Evolutionary conservation across 139 green algal genomes (phyloP).

Genomic region (Marvania coccoides): DNA sequence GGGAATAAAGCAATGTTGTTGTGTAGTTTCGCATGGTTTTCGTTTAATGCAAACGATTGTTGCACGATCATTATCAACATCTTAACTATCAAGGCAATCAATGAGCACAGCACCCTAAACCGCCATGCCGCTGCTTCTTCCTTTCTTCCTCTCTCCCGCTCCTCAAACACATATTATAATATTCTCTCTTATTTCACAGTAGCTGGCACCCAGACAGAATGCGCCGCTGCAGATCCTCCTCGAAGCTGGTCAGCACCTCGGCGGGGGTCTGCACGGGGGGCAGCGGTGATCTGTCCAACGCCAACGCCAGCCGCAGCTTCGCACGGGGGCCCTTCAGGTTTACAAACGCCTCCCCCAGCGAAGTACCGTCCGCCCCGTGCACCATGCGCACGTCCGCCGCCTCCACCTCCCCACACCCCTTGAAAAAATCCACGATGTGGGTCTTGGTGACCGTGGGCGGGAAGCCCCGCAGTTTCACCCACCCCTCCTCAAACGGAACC

Average conservation of each 20-base stretch:
- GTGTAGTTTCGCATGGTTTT: no score
- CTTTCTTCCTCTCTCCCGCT: background rate
- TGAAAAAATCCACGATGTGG: conserved; percentile 35
- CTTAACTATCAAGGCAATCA: no score
- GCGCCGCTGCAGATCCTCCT: conserved; percentile 20
- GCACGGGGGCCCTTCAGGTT: conserved; percentile 17
- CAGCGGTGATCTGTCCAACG: conserved; percentile 31
- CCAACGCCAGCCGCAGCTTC: conserved; percentile 33
- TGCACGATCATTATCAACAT: no score
- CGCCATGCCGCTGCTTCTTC: no score
- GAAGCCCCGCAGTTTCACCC: conserved; percentile 43
- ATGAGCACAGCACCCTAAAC: no score
- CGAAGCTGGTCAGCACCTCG: conserved; percentile 22
- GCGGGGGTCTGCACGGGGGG: background rate
- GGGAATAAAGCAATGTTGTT: no score
- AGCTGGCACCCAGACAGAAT: conserved; percentile 23
- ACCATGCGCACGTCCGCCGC: conserved; percentile 36
- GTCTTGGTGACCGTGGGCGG: conserved; percentile 29
- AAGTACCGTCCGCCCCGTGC: conserved; percentile 25
- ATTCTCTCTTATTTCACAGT: background rate
- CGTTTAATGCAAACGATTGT: no score
- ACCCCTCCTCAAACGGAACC: conserved; percentile 47
- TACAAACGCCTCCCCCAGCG: conserved; percentile 42
- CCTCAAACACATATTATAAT: background rate
- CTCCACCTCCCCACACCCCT: conserved; percentile 22